Conservation (phyloP, 2,329 filamentous ascomycete species). For the Byssochlamys sp. region DNA sequence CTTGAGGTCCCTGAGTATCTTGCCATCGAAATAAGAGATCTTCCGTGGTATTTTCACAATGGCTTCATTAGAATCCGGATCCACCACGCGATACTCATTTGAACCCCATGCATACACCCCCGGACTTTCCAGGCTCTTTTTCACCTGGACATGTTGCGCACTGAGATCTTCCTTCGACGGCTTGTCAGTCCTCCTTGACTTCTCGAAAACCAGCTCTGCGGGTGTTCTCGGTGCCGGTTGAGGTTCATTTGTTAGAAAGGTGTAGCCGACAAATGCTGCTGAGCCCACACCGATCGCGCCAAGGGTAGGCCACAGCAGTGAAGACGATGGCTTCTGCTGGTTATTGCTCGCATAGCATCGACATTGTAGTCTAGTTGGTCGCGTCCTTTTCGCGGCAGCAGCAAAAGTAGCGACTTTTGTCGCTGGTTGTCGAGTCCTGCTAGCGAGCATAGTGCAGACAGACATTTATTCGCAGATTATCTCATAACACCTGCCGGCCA, state of each 20-base stretch:
- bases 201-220: constrained; percentile 55
- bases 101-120: constrained; percentile 92
- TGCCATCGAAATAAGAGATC: constrained; percentile 72
- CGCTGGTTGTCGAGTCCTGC: constrained; percentile 16
- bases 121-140: constrained; percentile 68
- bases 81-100: constrained; percentile 74
- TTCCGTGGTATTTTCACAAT: constrained; percentile 71
- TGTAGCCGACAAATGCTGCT: constrained; percentile 22
- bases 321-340: constrained; percentile 5
- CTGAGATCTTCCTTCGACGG: constrained; percentile 65
- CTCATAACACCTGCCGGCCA: background rate
- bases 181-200: constrained; percentile 45
- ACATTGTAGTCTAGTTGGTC: constrained; percentile 13
- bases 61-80: constrained; percentile 67
- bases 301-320: constrained; percentile 23
- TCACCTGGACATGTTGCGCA: constrained; percentile 79
- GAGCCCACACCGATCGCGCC: constrained; percentile 23
- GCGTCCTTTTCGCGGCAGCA: constrained; percentile 13
- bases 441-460: constrained; percentile 17
- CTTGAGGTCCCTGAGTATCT: constrained; percentile 77
- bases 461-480: background rate
- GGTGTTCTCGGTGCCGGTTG: constrained; percentile 8
- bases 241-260: constrained; percentile 15
- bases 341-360: constrained; percentile 23
- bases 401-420: constrained; percentile 13